These are phyloP conservation scores for Arxiozyma slooffiae DNA, from an alignment of 1,139 yeast genomes.

Conservation along the genomic window DNA sequence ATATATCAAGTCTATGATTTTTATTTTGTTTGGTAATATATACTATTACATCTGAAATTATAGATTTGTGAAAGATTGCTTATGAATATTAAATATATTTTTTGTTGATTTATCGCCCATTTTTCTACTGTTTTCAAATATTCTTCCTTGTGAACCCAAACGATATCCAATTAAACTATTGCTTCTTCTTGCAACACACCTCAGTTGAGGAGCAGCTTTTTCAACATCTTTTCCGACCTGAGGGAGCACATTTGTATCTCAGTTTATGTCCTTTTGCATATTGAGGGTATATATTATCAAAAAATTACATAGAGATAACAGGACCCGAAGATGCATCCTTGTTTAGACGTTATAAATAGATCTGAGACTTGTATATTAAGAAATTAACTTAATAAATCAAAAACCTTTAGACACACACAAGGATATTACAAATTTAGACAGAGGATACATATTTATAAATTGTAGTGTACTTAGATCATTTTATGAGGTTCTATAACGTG, in stretches of 20 bases:
- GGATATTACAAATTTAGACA: too few species aligned
- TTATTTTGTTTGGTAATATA: background rate
- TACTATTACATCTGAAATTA: background rate
- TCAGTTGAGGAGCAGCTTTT: slow-evolving; percentile 63
- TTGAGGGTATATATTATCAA: slow-evolving; percentile 61
- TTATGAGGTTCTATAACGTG: too few species aligned
- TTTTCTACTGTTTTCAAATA: slow-evolving; percentile 34
- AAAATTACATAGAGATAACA: slow-evolving; percentile 57
- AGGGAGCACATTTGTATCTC: slow-evolving; percentile 15
- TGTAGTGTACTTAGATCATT: too few species aligned
- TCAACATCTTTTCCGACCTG: slow-evolving; percentile 41
- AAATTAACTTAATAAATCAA: too few species aligned
- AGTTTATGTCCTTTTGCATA: slow-evolving; percentile 32
- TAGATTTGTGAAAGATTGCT: background rate
- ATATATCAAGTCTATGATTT: background rate
- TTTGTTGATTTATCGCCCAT: background rate
- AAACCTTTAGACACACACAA: too few species aligned
- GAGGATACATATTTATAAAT: too few species aligned
- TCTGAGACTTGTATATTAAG: too few species aligned
- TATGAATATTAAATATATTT: background rate
- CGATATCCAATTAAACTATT: slow-evolving; percentile 56
- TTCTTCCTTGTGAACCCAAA: slow-evolving; percentile 72
- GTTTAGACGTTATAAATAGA: slow-evolving; percentile 47
- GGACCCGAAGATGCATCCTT: slow-evolving; percentile 64
- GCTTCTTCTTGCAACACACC: slow-evolving; percentile 59